phyloP scores from a whole-genome alignment of 129 eudicot species.

The Pulicaria dysenterica region DNA sequence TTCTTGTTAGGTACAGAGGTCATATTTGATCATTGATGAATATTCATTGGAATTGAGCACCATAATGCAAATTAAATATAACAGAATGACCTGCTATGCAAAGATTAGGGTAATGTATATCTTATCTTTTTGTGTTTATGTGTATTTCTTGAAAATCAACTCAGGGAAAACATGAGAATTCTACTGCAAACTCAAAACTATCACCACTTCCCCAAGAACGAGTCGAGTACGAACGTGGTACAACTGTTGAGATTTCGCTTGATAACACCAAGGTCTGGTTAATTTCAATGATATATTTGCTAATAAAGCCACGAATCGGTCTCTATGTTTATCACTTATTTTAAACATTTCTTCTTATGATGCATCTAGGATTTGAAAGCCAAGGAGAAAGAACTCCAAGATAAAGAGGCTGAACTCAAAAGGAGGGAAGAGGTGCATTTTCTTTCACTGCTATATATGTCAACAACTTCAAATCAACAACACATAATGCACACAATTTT shows the following conservation, averaged over 20 bases:
- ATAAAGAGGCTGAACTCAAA: conserved; percentile 77
- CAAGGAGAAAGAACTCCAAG: conserved; percentile 80
- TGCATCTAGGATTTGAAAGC: conserved; percentile 61
- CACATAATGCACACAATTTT: background rate
- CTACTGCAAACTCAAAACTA: conserved; percentile 52
- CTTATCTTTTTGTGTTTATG: conserved; percentile 17
- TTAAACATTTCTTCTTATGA: background rate
- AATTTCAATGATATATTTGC: conserved; percentile 3
- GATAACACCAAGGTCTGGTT: conserved; percentile 48
- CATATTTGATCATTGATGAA: background rate
- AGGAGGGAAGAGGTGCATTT: conserved; percentile 74
- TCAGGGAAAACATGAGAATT: conserved; percentile 44
- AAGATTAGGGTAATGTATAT: background rate
- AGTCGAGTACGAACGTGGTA: conserved; percentile 59
- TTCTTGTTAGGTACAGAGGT: background rate
- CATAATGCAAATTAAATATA: background rate
- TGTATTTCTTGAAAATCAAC: conserved; percentile 13
- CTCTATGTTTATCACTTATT: background rate
- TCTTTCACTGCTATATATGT: conserved; percentile 6
- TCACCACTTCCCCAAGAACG: conserved; percentile 84
- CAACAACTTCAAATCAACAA: background rate
- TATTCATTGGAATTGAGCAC: background rate
- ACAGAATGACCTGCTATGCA: background rate
- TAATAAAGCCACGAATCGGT: background rate
- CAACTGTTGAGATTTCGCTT: conserved; percentile 64